Conservation (phyloP, 2,329 filamentous ascomycete genomes). For the Colletotrichum graminicola region DNA sequence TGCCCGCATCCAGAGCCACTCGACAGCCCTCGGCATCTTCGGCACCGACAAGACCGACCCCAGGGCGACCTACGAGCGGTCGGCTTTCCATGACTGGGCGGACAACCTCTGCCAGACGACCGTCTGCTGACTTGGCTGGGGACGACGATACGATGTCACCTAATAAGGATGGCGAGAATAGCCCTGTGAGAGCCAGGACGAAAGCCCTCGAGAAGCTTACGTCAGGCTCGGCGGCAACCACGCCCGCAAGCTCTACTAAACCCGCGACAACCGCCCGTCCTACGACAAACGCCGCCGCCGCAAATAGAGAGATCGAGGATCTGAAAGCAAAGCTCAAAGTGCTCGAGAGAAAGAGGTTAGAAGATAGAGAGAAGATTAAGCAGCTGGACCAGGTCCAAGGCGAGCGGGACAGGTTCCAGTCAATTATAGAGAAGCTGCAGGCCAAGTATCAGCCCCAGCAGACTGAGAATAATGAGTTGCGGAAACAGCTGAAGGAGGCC, state of each 20-base stretch:
- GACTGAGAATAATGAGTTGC: conserved; percentile 81
- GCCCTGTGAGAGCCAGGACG: conserved; percentile 64
- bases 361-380: conserved; percentile 89
- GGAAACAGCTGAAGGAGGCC: conserved; percentile 82
- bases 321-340: conserved; percentile 88
- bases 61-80: conserved; percentile 55
- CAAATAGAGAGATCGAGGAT: conserved; percentile 82
- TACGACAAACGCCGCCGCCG: conserved; percentile 60
- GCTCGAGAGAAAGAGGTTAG: conserved; percentile 86
- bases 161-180: conserved; percentile 64
- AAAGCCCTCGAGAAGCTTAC: conserved; percentile 66
- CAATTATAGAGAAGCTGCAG: conserved; percentile 90
- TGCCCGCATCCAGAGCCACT: conserved; percentile 58
- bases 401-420: conserved; percentile 83
- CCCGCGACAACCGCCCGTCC: conserved; percentile 47
- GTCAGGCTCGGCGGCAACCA: conserved; percentile 50
- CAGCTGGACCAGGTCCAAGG: conserved; percentile 80
- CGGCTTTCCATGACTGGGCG: conserved; percentile 56
- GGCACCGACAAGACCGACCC: conserved; percentile 45
- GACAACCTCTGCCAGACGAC: conserved; percentile 55
- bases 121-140: conserved; percentile 61
- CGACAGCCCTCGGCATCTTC: conserved; percentile 61
- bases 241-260: conserved; percentile 43
- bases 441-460: conserved; percentile 88
- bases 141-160: conserved; percentile 58